phyloP scores from a whole-genome alignment of 306 rosid genomes.

The Cicer chorassanicum region DNA sequence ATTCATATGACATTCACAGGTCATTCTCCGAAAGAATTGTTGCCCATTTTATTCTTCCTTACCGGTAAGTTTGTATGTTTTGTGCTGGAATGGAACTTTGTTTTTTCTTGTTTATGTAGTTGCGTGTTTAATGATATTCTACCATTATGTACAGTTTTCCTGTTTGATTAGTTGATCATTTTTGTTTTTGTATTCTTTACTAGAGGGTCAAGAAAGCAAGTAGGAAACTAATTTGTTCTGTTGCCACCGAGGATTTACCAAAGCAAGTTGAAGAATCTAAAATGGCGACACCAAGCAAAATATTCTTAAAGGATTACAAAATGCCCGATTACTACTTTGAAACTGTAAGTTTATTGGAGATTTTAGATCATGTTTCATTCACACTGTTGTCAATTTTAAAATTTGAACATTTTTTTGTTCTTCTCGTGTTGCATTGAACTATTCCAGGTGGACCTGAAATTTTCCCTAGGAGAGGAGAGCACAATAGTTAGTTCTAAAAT shows the following conservation, averaged over 20 bases:
- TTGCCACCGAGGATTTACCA: constrained; percentile 67
- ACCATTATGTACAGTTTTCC: constrained; percentile 11
- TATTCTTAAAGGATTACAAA: constrained; percentile 89
- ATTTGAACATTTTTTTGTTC: constrained; percentile 3
- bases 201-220: constrained; percentile 64
- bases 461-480: constrained; percentile 85
- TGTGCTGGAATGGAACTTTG: constrained; percentile 20
- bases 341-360: constrained; percentile 52
- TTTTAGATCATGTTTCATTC: constrained; percentile 39
- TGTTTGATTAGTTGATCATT: constrained; percentile 32
- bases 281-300: constrained; percentile 84
- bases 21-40: constrained; percentile 44
- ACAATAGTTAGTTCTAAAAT: constrained; percentile 82
- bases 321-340: constrained; percentile 94
- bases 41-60: constrained; percentile 48
- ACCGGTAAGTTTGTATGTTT: constrained; percentile 61
- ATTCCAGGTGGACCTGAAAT: constrained; percentile 81
- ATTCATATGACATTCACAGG: constrained; percentile 56
- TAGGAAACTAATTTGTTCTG: constrained; percentile 74
- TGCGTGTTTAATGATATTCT: not conserved
- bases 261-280: constrained; percentile 72
- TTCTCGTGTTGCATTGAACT: constrained; percentile 34
- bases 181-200: constrained; percentile 44
- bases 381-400: constrained; percentile 27
- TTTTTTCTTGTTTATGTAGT: constrained; percentile 31